Conservation (phyloP, 23 red algal genomes). For the Chondrus crispus region DNA sequence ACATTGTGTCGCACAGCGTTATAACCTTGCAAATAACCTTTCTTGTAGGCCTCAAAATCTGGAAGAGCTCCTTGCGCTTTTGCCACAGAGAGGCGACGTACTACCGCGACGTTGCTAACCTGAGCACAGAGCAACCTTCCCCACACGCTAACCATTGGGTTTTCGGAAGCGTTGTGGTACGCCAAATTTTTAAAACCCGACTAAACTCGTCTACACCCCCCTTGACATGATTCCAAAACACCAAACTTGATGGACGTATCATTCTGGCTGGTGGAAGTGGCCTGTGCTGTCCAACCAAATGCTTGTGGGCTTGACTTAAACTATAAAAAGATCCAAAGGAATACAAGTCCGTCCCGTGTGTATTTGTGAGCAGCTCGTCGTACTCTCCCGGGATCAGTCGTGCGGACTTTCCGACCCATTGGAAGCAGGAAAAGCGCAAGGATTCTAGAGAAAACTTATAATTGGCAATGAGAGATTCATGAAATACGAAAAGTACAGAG, state of each 20-base stretch:
- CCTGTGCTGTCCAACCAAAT: neutral
- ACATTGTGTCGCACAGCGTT: neutral
- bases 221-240: conserved; percentile 6
- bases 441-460: neutral
- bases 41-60: neutral
- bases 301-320: neutral
- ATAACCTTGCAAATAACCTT: neutral
- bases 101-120: neutral
- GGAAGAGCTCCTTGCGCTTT: neutral
- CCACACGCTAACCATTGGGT: neutral
- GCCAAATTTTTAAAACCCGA: neutral
- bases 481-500: neutral
- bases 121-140: neutral
- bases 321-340: conserved; percentile 17
- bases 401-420: neutral
- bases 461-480: neutral
- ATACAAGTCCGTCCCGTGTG: neutral
- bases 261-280: neutral
- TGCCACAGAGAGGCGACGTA: neutral
- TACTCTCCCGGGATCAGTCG: neutral
- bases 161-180: neutral
- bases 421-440: neutral
- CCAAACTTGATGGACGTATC: neutral
- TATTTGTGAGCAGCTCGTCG: neutral
- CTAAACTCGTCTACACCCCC: conserved; percentile 12